These are phyloP conservation scores for Coniochaeta prunicola DNA, from an alignment of 2,329 filamentous ascomycete species.

Conservation along the genomic window DNA sequence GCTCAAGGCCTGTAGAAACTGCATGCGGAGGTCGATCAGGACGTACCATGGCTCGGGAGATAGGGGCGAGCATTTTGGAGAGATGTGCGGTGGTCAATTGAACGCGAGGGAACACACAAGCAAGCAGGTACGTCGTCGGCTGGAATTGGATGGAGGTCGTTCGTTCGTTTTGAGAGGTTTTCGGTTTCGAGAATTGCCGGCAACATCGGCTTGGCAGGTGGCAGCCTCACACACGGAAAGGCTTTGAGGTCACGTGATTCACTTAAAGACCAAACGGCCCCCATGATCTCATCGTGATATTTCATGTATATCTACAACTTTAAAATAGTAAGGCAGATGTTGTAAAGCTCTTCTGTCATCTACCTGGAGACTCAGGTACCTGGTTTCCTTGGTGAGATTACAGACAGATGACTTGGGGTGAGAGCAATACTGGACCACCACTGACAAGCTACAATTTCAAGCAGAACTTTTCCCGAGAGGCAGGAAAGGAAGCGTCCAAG, in stretches of 20 bases:
- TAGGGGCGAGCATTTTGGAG: conserved; percentile 49
- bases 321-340: too few relatives aligned
- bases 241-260: background rate
- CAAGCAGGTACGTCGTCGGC: conserved; percentile 17
- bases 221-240: background rate
- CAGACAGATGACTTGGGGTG: too few relatives aligned
- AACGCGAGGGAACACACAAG: conserved; percentile 22
- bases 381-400: too few relatives aligned
- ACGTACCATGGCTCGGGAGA: conserved; percentile 50
- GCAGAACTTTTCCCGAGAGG: too few relatives aligned
- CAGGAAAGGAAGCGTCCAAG: too few relatives aligned
- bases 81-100: conserved; percentile 39
- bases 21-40: background rate
- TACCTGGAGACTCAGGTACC: too few relatives aligned
- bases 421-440: too few relatives aligned
- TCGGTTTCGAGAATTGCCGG: conserved; percentile 26
- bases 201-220: conserved; percentile 2
- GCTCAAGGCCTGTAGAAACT: background rate
- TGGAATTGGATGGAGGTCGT: conserved; percentile 18
- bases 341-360: too few relatives aligned
- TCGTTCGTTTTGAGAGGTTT: conserved; percentile 31
- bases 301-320: background rate
- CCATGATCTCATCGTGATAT: background rate
- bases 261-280: background rate
- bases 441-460: too few relatives aligned